phyloP scores from a whole-genome alignment of 192 early-diverging fungal species.

The Phycomyces nitens region DNA sequence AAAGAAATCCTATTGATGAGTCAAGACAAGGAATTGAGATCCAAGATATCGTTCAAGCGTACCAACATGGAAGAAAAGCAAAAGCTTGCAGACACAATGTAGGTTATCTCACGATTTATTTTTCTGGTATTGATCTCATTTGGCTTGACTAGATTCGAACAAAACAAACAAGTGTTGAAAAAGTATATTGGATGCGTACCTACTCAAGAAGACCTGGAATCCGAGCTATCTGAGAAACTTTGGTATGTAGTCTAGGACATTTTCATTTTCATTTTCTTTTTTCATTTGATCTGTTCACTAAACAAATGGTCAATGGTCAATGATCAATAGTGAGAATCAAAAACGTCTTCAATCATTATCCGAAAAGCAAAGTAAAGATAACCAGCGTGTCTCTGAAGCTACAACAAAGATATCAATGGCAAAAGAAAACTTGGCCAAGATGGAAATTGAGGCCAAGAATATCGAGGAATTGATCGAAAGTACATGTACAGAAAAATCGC shows the following conservation, averaged over 20 bases:
- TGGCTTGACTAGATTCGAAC: no score
- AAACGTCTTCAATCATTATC: not conserved
- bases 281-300: no score
- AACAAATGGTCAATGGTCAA: no score
- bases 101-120: no score
- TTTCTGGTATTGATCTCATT: no score
- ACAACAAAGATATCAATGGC: slow-evolving; percentile 10
- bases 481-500: slow-evolving; percentile 7
- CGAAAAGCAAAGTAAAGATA: not conserved
- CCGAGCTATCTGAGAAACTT: not conserved
- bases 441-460: not conserved
- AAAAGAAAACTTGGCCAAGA: not conserved
- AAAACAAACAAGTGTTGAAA: slow-evolving; percentile 14
- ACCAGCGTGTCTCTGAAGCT: not conserved
- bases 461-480: not conserved
- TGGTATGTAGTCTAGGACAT: no score
- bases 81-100: slow-evolving; percentile 15
- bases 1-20: slow-evolving; percentile 60
- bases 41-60: slow-evolving; percentile 47
- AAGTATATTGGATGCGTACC: slow-evolving; percentile 8
- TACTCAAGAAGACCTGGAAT: no score
- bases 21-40: slow-evolving; percentile 58
- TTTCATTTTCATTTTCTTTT: no score
- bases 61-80: slow-evolving; percentile 49
- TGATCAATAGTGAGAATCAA: slow-evolving; percentile 2